Conservation (phyloP, 2,329 filamentous ascomycete species). For the Rutstroemia sydowiana region DNA sequence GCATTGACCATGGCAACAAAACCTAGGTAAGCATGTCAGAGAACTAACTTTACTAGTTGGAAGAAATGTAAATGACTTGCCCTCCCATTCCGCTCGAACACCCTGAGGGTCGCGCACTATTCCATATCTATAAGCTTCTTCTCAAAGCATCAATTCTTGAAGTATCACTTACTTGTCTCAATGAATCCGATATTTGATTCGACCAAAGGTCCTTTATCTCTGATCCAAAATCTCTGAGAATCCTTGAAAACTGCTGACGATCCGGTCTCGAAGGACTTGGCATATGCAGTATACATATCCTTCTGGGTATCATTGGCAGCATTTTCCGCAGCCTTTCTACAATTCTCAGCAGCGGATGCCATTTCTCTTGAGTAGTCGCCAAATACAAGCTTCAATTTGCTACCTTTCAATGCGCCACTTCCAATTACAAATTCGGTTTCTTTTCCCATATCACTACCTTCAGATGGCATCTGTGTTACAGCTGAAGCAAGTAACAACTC, state of each 20-base stretch:
- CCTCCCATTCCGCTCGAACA: conserved; percentile 77
- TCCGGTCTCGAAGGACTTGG: conserved; percentile 65
- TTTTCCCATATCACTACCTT: conserved; percentile 63
- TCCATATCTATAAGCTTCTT: too few relatives aligned
- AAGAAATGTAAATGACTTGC: conserved; percentile 28
- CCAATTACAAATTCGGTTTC: conserved; percentile 53
- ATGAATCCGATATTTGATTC: conserved; percentile 80
- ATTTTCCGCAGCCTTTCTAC: conserved; percentile 60
- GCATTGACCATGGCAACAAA: conserved; percentile 82
- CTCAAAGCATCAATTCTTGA: too few relatives aligned
- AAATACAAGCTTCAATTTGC: conserved; percentile 63
- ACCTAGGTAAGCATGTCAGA: conserved; percentile 11
- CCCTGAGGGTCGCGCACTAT: conserved; percentile 77
- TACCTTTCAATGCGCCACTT: conserved; percentile 54
- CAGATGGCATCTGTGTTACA: conserved; percentile 47
- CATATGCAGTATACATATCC: conserved; percentile 67
- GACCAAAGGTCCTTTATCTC: conserved; percentile 72
- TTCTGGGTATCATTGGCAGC: conserved; percentile 68
- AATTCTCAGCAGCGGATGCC: conserved; percentile 58
- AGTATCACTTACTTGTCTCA: too few relatives aligned
- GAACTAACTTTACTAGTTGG: not conserved
- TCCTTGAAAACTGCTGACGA: conserved; percentile 74
- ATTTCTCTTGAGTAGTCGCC: conserved; percentile 70
- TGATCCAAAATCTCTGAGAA: conserved; percentile 73
- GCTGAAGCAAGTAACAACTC: conserved; percentile 71